Percentiles rank a stretch among this genome's conserved stretches.
phyloP scores from a whole-genome alignment of 2,329 filamentous ascomycete species.

The Diaporthe caulivora region DNA sequence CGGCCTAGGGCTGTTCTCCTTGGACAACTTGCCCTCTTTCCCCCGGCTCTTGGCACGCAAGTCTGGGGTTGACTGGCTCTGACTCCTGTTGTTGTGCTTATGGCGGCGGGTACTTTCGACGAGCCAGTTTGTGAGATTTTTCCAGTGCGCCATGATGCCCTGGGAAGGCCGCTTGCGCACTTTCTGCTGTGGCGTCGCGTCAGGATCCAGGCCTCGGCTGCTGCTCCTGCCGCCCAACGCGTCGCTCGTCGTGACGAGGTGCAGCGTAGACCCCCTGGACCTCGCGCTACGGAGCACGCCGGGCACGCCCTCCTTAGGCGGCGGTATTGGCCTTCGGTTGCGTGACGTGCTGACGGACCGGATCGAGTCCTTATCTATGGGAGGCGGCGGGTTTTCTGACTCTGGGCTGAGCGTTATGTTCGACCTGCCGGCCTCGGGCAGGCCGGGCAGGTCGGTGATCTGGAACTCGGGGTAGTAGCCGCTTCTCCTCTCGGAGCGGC shows the following conservation, averaged over 20 bases:
- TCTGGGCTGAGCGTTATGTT: slow-evolving; percentile 59
- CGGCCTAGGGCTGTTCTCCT: slow-evolving; percentile 68
- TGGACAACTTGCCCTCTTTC: slow-evolving; percentile 56
- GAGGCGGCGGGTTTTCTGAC: slow-evolving; percentile 71
- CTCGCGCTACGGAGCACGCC: slow-evolving; percentile 74
- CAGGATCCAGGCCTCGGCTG: slow-evolving; percentile 46
- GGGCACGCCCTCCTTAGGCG: slow-evolving; percentile 84
- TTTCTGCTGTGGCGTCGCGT: slow-evolving; percentile 55
- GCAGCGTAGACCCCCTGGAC: slow-evolving; percentile 86
- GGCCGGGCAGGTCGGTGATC: slow-evolving; percentile 80
- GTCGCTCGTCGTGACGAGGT: slow-evolving; percentile 79
- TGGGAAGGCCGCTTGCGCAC: slow-evolving; percentile 69
- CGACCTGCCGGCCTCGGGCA: slow-evolving; percentile 72
- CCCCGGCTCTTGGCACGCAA: slow-evolving; percentile 64
- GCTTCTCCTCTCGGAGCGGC: slow-evolving; percentile 82
- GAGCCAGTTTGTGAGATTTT: slow-evolving; percentile 74
- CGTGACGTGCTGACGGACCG: slow-evolving; percentile 83
- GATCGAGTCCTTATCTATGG: slow-evolving; percentile 83
- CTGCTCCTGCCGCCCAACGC: slow-evolving; percentile 54
- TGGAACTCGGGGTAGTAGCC: slow-evolving; percentile 73
- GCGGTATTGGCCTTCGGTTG: slow-evolving; percentile 80
- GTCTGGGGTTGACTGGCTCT: slow-evolving; percentile 71
- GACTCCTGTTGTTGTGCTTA: slow-evolving; percentile 61
- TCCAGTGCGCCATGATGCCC: slow-evolving; percentile 71
- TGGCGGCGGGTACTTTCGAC: slow-evolving; percentile 68